Conservation (phyloP, 179 eudicot genomes). For the Beta macrorhiza region DNA sequence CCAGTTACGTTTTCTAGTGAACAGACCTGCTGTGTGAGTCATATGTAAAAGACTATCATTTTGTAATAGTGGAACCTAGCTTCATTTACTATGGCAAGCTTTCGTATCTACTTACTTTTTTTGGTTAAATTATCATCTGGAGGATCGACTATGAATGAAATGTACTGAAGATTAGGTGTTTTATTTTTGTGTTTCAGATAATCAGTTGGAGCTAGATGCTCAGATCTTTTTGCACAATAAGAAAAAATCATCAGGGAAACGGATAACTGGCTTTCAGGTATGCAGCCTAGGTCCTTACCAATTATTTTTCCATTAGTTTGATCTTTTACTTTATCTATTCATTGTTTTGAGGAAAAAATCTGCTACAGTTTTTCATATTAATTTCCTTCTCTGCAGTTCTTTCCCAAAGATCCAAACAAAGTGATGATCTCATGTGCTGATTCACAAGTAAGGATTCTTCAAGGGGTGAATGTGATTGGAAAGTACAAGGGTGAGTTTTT, state of each 20-base stretch:
- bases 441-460: slow-evolving; percentile 64
- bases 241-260: slow-evolving; percentile 74
- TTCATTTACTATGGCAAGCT: neutral
- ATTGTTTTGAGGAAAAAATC: neutral
- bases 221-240: slow-evolving; percentile 53
- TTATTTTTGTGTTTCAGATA: slow-evolving; percentile 44
- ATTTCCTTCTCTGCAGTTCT: slow-evolving; percentile 49
- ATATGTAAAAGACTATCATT: neutral
- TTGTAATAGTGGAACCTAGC: neutral
- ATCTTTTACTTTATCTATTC: slow-evolving; percentile 1
- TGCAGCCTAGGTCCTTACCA: slow-evolving; percentile 6
- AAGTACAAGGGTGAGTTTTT: slow-evolving; percentile 62
- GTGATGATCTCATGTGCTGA: slow-evolving; percentile 86
- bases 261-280: slow-evolving; percentile 90
- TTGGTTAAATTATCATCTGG: neutral
- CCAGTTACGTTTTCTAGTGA: neutral
- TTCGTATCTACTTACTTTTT: too few relatives aligned
- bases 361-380: slow-evolving; percentile 4
- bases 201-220: slow-evolving; percentile 62
- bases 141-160: neutral
- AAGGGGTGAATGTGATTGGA: slow-evolving; percentile 61
- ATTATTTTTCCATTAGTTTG: neutral
- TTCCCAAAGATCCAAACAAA: slow-evolving; percentile 67
- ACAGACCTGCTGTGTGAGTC: neutral
- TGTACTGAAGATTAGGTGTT: slow-evolving; percentile 12